Evolutionary conservation across 148 eudicot species (phyloP).

Genomic region (Rhododendron vialii): DNA sequence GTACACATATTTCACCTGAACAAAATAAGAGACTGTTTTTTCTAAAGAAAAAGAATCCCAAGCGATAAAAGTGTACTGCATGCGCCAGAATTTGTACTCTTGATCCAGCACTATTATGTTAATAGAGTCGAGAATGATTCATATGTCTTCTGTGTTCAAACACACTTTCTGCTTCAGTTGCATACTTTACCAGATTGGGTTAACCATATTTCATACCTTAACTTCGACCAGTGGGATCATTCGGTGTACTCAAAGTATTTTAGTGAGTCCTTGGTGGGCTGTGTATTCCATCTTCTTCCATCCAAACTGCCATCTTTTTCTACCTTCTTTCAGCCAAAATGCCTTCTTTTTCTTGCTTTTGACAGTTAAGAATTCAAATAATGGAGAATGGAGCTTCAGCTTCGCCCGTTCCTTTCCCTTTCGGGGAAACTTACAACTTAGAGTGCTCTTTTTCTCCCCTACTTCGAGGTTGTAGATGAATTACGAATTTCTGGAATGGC

Average conservation of each 20-base stretch:
- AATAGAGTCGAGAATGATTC: neutral
- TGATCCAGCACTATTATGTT: neutral
- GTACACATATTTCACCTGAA: neutral
- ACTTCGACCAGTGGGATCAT: neutral
- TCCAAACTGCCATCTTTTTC: neutral
- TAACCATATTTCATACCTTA: neutral
- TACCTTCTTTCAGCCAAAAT: neutral
- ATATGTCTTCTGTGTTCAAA: neutral
- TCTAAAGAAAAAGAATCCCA: neutral
- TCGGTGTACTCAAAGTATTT: neutral
- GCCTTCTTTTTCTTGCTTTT: neutral
- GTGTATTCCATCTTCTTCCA: conserved; percentile 1
- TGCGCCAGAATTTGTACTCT: neutral
- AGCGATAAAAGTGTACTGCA: neutral
- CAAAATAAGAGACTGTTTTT: neutral
- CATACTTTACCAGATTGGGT: neutral
- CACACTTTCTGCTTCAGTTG: neutral
- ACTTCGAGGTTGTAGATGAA: neutral
- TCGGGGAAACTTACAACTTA: neutral
- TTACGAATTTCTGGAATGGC: neutral
- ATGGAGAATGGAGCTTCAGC: conserved; percentile 12
- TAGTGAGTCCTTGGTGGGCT: neutral
- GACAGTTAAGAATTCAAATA: neutral
- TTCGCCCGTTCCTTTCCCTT: conserved; percentile 6
- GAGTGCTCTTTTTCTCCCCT: neutral